Evolutionary conservation across 73 alveolate genomes (phyloP).

Genomic region (Paramecium sexaurelia): DNA sequence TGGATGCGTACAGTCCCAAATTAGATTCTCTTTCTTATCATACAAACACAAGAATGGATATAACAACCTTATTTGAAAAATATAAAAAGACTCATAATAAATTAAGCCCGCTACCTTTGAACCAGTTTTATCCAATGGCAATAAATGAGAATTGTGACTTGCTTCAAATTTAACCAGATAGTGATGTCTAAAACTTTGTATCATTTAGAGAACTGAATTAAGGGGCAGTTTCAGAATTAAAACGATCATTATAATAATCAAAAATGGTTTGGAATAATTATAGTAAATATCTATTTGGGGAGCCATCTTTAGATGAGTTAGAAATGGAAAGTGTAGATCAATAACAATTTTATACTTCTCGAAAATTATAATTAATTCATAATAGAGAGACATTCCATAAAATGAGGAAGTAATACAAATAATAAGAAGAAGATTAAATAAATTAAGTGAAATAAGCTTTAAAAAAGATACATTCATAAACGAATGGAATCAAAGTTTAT

Average conservation of each 20-base stretch:
- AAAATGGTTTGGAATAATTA: constrained; percentile 53
- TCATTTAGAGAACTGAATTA: constrained; percentile 6
- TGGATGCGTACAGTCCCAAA: not conserved
- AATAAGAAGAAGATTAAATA: not conserved
- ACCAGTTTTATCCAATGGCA: constrained; percentile 17
- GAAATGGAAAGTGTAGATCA: not conserved
- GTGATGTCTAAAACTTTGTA: not conserved
- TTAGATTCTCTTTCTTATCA: not conserved
- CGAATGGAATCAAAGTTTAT: not conserved
- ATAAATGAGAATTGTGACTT: not conserved
- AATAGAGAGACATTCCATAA: constrained; percentile 15
- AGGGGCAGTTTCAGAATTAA: constrained; percentile 54
- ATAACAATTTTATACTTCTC: not conserved
- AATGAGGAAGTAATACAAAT: not conserved
- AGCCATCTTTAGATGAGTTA: not conserved
- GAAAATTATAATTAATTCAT: constrained; percentile 2
- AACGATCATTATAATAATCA: constrained; percentile 33
- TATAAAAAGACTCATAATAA: constrained; percentile 1
- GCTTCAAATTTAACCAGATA: not conserved
- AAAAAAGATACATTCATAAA: not conserved
- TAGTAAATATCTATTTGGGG: constrained; percentile 30
- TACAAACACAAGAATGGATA: not conserved
- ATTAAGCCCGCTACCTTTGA: constrained; percentile 40
- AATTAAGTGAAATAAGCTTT: not conserved
- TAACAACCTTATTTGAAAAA: not conserved